Evolutionary conservation across 768 basidiomycete species (phyloP).

Genomic region (Russula sp.): DNA sequence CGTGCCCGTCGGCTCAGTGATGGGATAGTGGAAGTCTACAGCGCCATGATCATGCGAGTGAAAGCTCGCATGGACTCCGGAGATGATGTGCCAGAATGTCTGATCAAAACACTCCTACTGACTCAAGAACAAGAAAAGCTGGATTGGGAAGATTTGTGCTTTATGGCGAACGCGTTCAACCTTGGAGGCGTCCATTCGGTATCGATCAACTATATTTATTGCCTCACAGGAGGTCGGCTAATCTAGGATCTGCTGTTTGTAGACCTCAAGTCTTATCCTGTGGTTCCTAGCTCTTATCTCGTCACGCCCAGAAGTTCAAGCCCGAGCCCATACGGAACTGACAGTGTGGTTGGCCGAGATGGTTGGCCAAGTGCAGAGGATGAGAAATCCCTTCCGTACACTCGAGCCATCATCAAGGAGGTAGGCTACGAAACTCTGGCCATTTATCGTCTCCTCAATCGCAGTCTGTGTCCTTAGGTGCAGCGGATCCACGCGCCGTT

Average conservation of each 20-base stretch:
- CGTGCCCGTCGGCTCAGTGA: conserved; percentile 43
- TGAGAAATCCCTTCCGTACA: conserved; percentile 32
- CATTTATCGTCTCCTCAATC: too few species aligned
- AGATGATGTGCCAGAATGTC: conserved; percentile 39
- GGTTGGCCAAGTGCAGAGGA: conserved; percentile 33
- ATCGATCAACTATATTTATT: not conserved
- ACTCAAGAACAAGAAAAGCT: conserved; percentile 35
- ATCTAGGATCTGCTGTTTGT: conserved; percentile 27
- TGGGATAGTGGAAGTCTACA: conserved; percentile 37
- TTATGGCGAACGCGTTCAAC: conserved; percentile 38
- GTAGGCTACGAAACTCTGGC: conserved; percentile 20
- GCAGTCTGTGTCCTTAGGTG: conserved; percentile 22
- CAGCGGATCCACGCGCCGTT: conserved; percentile 34
- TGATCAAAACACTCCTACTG: conserved; percentile 37
- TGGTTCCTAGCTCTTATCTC: conserved; percentile 36
- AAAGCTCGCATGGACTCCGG: conserved; percentile 36
- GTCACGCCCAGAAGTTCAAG: conserved; percentile 34
- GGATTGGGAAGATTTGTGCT: conserved; percentile 38
- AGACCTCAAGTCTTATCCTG: conserved; percentile 39
- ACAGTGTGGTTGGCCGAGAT: conserved; percentile 32
- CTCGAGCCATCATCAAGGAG: conserved; percentile 35
- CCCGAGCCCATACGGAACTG: conserved; percentile 35
- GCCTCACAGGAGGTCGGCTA: conserved; percentile 4
- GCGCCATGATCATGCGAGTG: conserved; percentile 36
- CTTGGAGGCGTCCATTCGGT: conserved; percentile 40